A percentile compares a stretch with the other conserved stretches of the same genome.
Conservation (phyloP, 805 yeast genomes). For the Cyberlindnera maclurae region DNA sequence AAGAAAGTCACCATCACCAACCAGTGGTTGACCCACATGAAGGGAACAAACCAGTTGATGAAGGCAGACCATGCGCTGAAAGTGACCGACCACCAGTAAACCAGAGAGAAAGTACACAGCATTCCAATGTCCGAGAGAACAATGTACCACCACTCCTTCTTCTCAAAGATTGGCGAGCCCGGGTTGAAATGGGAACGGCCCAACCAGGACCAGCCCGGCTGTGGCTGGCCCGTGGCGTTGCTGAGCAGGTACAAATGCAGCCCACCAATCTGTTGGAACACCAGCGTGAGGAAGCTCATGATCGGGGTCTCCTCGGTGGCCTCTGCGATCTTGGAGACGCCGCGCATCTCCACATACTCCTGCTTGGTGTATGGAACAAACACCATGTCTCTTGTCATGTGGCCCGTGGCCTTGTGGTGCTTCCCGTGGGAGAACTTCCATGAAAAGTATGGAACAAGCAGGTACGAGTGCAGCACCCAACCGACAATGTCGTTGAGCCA, state of each 20-base stretch:
- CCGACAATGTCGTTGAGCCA: slow-evolving; percentile 49
- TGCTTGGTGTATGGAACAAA: slow-evolving; percentile 50
- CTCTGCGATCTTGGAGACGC: slow-evolving; percentile 34
- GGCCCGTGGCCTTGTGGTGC: slow-evolving; percentile 61
- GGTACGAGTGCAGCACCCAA: slow-evolving; percentile 53
- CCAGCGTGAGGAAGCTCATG: slow-evolving; percentile 32
- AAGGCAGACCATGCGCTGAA: slow-evolving; percentile 44
- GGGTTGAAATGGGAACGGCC: slow-evolving; percentile 50
- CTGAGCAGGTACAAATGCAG: slow-evolving; percentile 41
- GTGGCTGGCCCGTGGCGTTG: slow-evolving; percentile 52
- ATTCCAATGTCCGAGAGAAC: slow-evolving; percentile 52
- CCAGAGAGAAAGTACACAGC: slow-evolving; percentile 33
- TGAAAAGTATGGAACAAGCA: slow-evolving; percentile 53
- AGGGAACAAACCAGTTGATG: slow-evolving; percentile 53
- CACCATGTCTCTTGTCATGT: slow-evolving; percentile 52
- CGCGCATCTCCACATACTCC: slow-evolving; percentile 30
- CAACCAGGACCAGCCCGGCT: slow-evolving; percentile 34
- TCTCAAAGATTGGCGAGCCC: slow-evolving; percentile 46
- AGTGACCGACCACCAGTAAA: slow-evolving; percentile 44
- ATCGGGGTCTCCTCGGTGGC: slow-evolving; percentile 51
- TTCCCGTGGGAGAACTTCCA: slow-evolving; percentile 57
- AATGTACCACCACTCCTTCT: slow-evolving; percentile 47
- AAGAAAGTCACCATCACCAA: slow-evolving; percentile 54
- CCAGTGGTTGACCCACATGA: slow-evolving; percentile 58
- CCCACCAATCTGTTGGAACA: slow-evolving; percentile 54